A percentile compares a stretch with the other conserved stretches of the same genome.
Evolutionary conservation across 2,329 filamentous ascomycete species (phyloP).

Genomic region (Colletotrichum truncatum): DNA sequence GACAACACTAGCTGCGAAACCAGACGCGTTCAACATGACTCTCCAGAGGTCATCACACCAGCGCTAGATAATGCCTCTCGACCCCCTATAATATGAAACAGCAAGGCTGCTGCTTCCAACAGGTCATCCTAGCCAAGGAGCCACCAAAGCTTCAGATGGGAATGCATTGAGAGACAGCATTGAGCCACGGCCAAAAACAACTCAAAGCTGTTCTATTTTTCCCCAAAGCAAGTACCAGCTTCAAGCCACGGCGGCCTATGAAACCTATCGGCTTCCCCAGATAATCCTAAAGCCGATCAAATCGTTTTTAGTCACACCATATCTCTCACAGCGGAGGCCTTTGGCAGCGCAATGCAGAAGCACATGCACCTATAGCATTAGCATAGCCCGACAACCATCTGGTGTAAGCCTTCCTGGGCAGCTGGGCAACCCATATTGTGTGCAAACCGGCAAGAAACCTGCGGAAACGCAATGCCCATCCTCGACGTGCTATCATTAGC

Average conservation of each 20-base stretch:
- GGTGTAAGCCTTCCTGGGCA: not conserved
- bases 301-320: constrained; percentile 2
- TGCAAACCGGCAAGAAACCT: not conserved
- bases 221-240: not conserved
- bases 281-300: constrained; percentile 4
- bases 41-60: not conserved
- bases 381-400: not conserved
- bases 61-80: constrained; percentile 2
- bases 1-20: not conserved
- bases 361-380: not conserved
- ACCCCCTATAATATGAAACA: constrained; percentile 12
- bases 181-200: not conserved
- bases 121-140: constrained; percentile 6
- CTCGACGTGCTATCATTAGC: not conserved
- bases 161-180: not conserved
- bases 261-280: constrained; percentile 7
- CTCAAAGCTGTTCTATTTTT: not conserved
- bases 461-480: not conserved
- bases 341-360: not conserved
- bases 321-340: constrained; percentile 4
- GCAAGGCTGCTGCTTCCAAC: not conserved
- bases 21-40: constrained; percentile 1
- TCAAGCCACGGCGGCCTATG: not conserved
- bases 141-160: not conserved
- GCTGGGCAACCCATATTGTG: not conserved